Evolutionary conservation across 345 rosid genomes (phyloP).

Genomic region (Schrenkiella parvula): DNA sequence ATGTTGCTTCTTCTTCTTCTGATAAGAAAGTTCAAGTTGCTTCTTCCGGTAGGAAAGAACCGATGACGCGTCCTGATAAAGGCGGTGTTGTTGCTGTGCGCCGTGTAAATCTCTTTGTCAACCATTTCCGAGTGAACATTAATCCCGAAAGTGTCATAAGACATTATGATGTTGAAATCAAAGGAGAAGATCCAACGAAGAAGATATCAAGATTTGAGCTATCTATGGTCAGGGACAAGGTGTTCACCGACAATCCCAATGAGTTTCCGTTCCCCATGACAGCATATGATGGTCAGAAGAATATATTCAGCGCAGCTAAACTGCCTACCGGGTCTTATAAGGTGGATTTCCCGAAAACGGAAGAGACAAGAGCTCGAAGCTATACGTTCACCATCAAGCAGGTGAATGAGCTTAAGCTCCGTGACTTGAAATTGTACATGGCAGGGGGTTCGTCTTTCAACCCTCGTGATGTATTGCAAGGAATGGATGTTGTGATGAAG

Average conservation of each 20-base stretch:
- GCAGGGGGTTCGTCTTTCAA: conserved; percentile 24
- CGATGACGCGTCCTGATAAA: conserved; percentile 58
- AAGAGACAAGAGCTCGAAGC: conserved; percentile 35
- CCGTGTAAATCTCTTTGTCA: conserved; percentile 45
- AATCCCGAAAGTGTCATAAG: conserved; percentile 41
- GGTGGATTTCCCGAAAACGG: conserved; percentile 43
- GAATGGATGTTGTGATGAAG: conserved; percentile 89
- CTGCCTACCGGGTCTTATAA: conserved; percentile 49
- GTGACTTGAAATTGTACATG: conserved; percentile 59
- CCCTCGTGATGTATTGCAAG: conserved; percentile 83
- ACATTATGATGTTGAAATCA: conserved; percentile 70
- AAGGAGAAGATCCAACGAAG: conserved; percentile 27
- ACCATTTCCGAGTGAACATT: conserved; percentile 60
- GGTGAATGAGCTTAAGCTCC: conserved; percentile 60
- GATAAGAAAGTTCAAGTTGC: conserved; percentile 5
- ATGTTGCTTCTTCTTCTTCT: background rate
- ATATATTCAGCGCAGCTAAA: conserved; percentile 59
- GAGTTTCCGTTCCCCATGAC: conserved; percentile 57
- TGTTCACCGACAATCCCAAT: conserved; percentile 40
- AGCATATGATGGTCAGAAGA: conserved; percentile 83
- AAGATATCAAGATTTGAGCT: conserved; percentile 45
- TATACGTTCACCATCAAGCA: conserved; percentile 47
- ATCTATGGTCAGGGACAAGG: conserved; percentile 50
- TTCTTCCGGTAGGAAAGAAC: conserved; percentile 22
- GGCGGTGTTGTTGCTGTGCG: conserved; percentile 53